phyloP scores from a whole-genome alignment of 345 rosid genomes.

The Hibiscus mutabilis region DNA sequence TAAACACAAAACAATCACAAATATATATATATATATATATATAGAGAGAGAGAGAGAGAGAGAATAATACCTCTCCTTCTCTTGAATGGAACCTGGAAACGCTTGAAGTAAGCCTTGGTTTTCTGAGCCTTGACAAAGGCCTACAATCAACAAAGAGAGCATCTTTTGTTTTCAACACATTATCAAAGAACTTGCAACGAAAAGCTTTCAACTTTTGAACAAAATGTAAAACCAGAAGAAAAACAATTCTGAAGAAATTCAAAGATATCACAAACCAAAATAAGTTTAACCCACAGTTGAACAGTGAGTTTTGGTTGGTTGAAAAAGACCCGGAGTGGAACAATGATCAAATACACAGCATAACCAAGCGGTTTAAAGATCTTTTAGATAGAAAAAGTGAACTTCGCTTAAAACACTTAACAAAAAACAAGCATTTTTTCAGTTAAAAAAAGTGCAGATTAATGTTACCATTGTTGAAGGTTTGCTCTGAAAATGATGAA shows the following conservation, averaged over 20 bases:
- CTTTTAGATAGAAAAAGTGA: background rate
- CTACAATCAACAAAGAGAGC: conserved; percentile 18
- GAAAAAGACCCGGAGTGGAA: background rate
- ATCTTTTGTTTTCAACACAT: background rate
- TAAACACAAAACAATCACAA: background rate
- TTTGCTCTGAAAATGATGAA: background rate
- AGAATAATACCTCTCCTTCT: conserved; percentile 54
- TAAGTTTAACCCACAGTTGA: background rate
- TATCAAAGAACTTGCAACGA: background rate
- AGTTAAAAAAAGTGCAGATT: background rate
- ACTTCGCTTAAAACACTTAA: background rate
- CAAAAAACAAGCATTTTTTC: background rate
- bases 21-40: too few species aligned
- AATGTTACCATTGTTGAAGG: conserved; percentile 25
- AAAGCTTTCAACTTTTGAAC: background rate
- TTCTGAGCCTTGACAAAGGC: conserved; percentile 63
- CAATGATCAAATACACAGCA: background rate
- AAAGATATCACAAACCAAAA: background rate
- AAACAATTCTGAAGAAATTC: background rate
- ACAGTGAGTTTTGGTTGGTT: background rate
- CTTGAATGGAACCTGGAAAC: conserved; percentile 68
- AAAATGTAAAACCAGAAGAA: background rate
- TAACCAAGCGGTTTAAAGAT: background rate
- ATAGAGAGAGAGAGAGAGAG: too few species aligned
- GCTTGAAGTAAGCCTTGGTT: conserved; percentile 53